Base-by-base conservation (phyloP, 371 early-diverging fungal genomes). In the Rhizopus sp. region DNA sequence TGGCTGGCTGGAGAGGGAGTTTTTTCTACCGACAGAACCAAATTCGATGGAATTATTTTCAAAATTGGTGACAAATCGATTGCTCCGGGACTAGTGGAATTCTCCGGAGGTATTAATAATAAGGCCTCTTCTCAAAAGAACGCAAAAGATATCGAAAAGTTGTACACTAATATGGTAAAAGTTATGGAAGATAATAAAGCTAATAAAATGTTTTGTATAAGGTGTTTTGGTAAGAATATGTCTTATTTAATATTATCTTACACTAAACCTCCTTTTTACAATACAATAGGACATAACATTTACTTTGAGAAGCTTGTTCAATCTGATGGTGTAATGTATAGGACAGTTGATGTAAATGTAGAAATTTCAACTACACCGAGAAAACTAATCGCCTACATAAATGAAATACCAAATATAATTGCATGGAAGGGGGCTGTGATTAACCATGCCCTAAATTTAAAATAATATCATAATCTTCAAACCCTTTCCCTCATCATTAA, bases 1-100 rank as follows among this genome's bases (percentile, higher is more conserved):
- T 9, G 57, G 57, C 13, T 56, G 57, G 62, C 49, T 57, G 8
- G 52, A 57, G 41, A 52, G 57, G 42, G 57, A 56, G 56, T 51
- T 57, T 48, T 62, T 62, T 31, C 57, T 29, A 55, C 57, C 33
- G 62, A 56, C 46, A 37, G 51, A 55, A 56, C 4, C 15, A 55
- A 55, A 44, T 55, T 48, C 34, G 61, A 55, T 50, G 61, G 49
- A 17, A 37, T 53, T 49, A 33, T 59, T 8, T 59, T 53, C 35
- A 59, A 53, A 35, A 48, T 53, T 40, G 53, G 41, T 33, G 49
- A 49, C 7, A 60, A 60, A 39, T 59, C 40, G 32, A 53, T 59
- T 48, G 15, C 34, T 13, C 54, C 60, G 49, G 54, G 42, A 17
- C 49, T 40, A 29, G 35, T 60, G 9, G 54, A 50, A 53, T 53